Evolutionary conservation across 176 grass and related monocot species (phyloP).

Genomic region (Canna indica): DNA sequence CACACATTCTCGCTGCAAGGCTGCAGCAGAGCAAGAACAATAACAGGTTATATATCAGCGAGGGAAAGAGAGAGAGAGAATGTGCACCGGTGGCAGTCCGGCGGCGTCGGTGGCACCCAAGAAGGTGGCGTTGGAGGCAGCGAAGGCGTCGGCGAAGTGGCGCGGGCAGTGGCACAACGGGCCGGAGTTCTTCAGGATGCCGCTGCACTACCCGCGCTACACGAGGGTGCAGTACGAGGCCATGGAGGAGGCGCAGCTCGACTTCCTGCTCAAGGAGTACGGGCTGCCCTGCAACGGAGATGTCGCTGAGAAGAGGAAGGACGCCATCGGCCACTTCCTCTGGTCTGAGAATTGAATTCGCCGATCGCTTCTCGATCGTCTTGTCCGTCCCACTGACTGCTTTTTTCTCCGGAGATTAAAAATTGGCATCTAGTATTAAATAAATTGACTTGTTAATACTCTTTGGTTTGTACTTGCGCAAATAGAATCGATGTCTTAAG

Average conservation of each 20-base stretch:
- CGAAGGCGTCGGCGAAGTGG: neutral
- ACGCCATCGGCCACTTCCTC: slow-evolving; percentile 5
- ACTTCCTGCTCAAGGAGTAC: neutral
- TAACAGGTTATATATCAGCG: too few relatives aligned
- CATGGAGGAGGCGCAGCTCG: slow-evolving; percentile 10
- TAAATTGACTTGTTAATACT: too few relatives aligned
- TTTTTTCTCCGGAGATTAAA: neutral
- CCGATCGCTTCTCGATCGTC: too few relatives aligned
- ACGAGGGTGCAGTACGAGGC: slow-evolving; percentile 13
- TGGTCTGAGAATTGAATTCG: neutral
- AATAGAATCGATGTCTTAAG: too few relatives aligned
- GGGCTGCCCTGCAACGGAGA: neutral
- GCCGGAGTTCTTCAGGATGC: slow-evolving; percentile 13
- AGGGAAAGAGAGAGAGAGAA: neutral
- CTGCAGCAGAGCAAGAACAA: too few relatives aligned
- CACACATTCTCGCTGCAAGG: neutral
- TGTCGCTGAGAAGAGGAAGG: neutral
- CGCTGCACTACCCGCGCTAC: slow-evolving; percentile 19
- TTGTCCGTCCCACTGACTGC: neutral
- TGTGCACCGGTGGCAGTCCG: neutral
- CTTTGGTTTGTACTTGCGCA: too few relatives aligned
- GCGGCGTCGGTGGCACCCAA: neutral
- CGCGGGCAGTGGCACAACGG: neutral
- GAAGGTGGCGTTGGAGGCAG: neutral
- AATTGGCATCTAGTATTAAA: too few relatives aligned